Evolutionary conservation across 805 yeast species (phyloP).

Genomic region (Kodamaea kaohsiungensis): DNA sequence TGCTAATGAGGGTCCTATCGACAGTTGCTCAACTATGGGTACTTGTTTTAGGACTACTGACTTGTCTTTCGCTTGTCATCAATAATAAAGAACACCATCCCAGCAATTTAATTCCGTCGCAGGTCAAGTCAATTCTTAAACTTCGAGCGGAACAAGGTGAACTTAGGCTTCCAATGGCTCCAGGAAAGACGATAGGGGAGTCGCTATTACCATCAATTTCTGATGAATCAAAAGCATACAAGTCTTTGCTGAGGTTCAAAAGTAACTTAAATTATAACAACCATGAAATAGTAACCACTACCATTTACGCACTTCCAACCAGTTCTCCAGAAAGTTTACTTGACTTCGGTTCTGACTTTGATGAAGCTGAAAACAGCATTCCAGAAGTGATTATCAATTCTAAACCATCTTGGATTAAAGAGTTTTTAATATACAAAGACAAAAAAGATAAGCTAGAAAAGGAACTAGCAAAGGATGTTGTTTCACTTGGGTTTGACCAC

Average conservation of each 20-base stretch:
- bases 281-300: neutral
- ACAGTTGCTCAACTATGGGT: neutral
- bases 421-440: slow-evolving; percentile 19
- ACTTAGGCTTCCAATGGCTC: slow-evolving; percentile 2
- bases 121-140: slow-evolving; percentile 1
- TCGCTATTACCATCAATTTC: slow-evolving; percentile 10
- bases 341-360: neutral
- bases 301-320: neutral
- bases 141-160: neutral
- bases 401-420: slow-evolving; percentile 26
- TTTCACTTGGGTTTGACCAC: neutral
- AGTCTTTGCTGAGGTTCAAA: slow-evolving; percentile 4
- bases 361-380: neutral
- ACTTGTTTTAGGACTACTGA: neutral
- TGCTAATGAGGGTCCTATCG: neutral
- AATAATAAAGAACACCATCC: neutral
- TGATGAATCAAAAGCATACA: slow-evolving; percentile 2
- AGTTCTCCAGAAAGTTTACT: neutral
- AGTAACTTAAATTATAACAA: neutral
- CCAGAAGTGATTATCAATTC: slow-evolving; percentile 10
- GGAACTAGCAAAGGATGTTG: neutral
- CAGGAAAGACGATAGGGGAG: slow-evolving; percentile 9
- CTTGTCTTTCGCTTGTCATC: neutral
- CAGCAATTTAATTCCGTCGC: slow-evolving; percentile 1
- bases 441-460: slow-evolving; percentile 10